A percentile compares a stretch with the other conserved stretches of the same genome.
phyloP scores from a whole-genome alignment of 306 rosid genomes.

The Ormosia semicastrata region DNA sequence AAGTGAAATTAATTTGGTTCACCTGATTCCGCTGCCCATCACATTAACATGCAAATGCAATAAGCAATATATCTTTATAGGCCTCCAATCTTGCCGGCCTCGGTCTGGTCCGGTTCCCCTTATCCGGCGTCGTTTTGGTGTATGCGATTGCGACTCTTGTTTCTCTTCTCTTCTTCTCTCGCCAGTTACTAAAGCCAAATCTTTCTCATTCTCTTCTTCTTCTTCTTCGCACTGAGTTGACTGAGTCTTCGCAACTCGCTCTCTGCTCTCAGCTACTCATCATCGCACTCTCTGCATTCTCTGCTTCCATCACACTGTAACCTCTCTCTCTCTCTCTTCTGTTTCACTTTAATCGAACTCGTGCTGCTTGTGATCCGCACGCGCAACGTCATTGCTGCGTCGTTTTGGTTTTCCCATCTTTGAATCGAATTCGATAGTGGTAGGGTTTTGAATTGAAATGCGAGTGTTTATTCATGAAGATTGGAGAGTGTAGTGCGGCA shows the following conservation, averaged over 20 bases:
- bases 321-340: neutral
- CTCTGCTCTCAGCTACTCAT: slow-evolving; percentile 21
- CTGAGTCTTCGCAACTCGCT: slow-evolving; percentile 33
- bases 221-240: slow-evolving; percentile 38
- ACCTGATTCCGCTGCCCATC: slow-evolving; percentile 41
- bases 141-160: slow-evolving; percentile 21
- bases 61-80: neutral
- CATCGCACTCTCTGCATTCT: slow-evolving; percentile 26
- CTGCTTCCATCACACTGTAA: slow-evolving; percentile 24
- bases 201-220: slow-evolving; percentile 7
- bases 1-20: slow-evolving; percentile 36
- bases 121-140: slow-evolving; percentile 32
- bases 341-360: neutral
- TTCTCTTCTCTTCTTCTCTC: neutral
- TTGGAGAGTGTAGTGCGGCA: slow-evolving; percentile 27
- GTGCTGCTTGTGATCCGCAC: slow-evolving; percentile 9
- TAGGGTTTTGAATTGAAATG: slow-evolving; percentile 21
- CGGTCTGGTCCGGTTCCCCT: slow-evolving; percentile 29
- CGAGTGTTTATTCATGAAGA: neutral
- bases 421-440: neutral
- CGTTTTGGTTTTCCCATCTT: neutral
- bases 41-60: slow-evolving; percentile 38
- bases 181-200: slow-evolving; percentile 47
- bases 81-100: slow-evolving; percentile 66
- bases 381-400: neutral